Evolutionary conservation across 1,139 yeast species (phyloP).

Genomic region (Pichia inconspicua): DNA sequence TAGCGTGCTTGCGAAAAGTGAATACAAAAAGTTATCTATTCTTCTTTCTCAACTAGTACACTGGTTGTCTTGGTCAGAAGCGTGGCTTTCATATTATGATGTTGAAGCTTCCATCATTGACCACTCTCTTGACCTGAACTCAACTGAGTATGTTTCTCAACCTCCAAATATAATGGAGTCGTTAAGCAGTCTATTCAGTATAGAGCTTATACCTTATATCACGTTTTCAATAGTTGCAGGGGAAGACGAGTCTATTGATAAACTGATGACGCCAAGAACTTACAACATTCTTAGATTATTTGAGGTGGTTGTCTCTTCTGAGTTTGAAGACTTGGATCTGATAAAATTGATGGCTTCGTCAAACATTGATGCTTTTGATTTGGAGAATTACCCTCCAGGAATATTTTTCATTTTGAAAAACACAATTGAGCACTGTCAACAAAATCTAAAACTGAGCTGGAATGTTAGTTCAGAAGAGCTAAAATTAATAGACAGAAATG

Average conservation of each 20-base stretch:
- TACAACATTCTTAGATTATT: constrained; percentile 49
- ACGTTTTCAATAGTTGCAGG: constrained; percentile 64
- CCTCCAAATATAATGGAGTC: constrained; percentile 57
- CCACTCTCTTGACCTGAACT: constrained; percentile 30
- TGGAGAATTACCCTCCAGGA: constrained; percentile 73
- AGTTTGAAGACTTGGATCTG: constrained; percentile 44
- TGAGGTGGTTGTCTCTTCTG: constrained; percentile 52
- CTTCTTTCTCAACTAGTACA: constrained; percentile 54
- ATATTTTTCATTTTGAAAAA: constrained; percentile 59
- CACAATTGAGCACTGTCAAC: constrained; percentile 50
- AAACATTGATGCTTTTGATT: constrained; percentile 41
- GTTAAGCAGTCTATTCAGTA: constrained; percentile 42
- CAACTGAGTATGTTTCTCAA: constrained; percentile 35
- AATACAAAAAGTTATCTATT: constrained; percentile 37
- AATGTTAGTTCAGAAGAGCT: constrained; percentile 35
- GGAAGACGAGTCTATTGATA: constrained; percentile 56
- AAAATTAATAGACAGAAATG: constrained; percentile 60
- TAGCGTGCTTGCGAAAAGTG: constrained; percentile 38
- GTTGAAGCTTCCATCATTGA: constrained; percentile 28
- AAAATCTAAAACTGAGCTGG: constrained; percentile 46
- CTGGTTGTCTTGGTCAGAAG: constrained; percentile 71
- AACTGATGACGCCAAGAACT: constrained; percentile 56
- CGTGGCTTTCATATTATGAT: constrained; percentile 57
- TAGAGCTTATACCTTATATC: constrained; percentile 43
- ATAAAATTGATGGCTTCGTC: constrained; percentile 53